Conservation (phyloP, 2,329 filamentous ascomycete genomes). For the Fusarium staphyleae region DNA sequence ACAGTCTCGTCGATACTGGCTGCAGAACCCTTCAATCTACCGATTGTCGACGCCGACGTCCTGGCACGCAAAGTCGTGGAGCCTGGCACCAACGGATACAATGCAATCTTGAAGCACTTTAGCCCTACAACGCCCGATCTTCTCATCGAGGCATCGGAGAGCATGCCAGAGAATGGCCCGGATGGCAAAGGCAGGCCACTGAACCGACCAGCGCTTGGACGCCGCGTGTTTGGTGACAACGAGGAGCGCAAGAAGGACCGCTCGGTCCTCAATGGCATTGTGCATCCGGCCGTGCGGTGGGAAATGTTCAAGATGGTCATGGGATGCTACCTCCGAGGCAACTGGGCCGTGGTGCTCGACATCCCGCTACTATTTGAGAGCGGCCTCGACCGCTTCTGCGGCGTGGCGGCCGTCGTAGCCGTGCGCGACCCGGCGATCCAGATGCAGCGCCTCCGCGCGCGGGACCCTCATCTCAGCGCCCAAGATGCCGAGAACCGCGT, state of each 20-base stretch:
- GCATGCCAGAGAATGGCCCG: conserved; percentile 61
- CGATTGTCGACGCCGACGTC: conserved; percentile 92
- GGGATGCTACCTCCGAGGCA: conserved; percentile 74
- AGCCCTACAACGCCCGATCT: conserved; percentile 84
- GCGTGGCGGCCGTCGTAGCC: conserved; percentile 84
- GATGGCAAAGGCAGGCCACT: conserved; percentile 74
- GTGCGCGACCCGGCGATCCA: conserved; percentile 82
- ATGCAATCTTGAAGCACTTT: conserved; percentile 83
- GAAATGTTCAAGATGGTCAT: conserved; percentile 81
- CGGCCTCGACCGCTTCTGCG: conserved; percentile 84
- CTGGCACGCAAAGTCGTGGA: conserved; percentile 93
- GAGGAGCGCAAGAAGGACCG: conserved; percentile 75
- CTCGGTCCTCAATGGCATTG: conserved; percentile 82
- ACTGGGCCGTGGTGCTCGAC: conserved; percentile 92
- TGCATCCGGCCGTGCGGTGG: conserved; percentile 86
- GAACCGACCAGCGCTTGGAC: conserved; percentile 85
- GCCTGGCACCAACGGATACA: conserved; percentile 85
- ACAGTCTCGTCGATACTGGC: conserved; percentile 88
- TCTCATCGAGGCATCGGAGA: conserved; percentile 65
- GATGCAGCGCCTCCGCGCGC: conserved; percentile 76
- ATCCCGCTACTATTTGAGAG: conserved; percentile 92
- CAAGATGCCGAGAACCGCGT: conserved; percentile 91
- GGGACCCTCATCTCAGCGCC: conserved; percentile 79
- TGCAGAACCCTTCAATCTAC: conserved; percentile 80
- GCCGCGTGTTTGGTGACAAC: conserved; percentile 83